These are phyloP conservation scores for Lasiodiplodia theobromae DNA, from an alignment of 2,329 filamentous ascomycete genomes.

Conservation along the genomic window DNA sequence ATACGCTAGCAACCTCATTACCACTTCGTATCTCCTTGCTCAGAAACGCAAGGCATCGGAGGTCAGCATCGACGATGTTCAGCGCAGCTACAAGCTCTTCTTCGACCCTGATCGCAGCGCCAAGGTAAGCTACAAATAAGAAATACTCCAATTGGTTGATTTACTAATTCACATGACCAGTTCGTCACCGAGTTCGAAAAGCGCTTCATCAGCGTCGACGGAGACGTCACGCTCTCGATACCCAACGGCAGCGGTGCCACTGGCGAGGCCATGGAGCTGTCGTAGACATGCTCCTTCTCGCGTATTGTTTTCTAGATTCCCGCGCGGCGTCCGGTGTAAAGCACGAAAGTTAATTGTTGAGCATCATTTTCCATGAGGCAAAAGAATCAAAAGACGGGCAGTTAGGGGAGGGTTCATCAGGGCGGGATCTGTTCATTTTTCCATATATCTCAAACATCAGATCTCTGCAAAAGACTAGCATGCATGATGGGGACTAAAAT, in stretches of 20 bases:
- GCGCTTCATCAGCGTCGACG: conserved; percentile 87
- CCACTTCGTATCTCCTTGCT: conserved; percentile 85
- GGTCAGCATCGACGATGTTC: conserved; percentile 85
- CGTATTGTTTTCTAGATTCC: conserved; percentile 21
- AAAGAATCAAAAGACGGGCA: neutral
- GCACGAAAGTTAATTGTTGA: conserved; percentile 12
- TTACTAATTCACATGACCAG: conserved; percentile 37
- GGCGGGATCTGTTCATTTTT: conserved; percentile 3
- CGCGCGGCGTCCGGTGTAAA: conserved; percentile 25
- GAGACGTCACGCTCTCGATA: conserved; percentile 73
- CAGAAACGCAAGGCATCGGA: conserved; percentile 86
- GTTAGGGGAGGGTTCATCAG: neutral
- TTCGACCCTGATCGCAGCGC: conserved; percentile 89
- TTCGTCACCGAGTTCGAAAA: conserved; percentile 92
- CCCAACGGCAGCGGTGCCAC: conserved; percentile 54
- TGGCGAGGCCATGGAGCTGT: conserved; percentile 72
- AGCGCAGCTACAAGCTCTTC: conserved; percentile 92
- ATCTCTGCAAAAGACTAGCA: neutral
- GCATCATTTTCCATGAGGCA: conserved; percentile 11
- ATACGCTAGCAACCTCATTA: conserved; percentile 98
- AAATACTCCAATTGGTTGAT: neutral
- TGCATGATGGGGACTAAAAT: neutral
- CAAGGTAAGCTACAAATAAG: conserved; percentile 54
- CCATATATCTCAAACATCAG: neutral
- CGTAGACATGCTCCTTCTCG: conserved; percentile 47